Evolutionary conservation across 148 eudicot genomes (phyloP).

Genomic region (Dianthus caryophyllus): DNA sequence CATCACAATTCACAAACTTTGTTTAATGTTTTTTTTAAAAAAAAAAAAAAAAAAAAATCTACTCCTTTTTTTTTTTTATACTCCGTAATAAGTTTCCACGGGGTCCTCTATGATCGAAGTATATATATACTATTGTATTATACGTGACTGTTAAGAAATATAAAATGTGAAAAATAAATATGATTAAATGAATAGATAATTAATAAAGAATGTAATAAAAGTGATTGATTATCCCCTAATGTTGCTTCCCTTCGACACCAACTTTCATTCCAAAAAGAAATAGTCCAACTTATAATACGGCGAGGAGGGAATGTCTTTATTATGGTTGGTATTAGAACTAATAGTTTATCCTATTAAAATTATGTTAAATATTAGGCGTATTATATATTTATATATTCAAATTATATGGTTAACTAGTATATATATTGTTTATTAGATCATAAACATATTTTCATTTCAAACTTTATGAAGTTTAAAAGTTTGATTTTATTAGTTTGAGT

Average conservation of each 20-base stretch:
- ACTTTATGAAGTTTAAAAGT: no score
- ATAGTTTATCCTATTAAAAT: no score
- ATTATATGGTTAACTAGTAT: slow-evolving; percentile 9
- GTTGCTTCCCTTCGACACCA: slow-evolving; percentile 30
- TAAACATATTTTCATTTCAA: neutral
- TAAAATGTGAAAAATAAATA: no score
- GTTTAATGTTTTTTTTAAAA: no score
- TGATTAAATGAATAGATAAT: neutral
- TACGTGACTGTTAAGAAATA: no score
- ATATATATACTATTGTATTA: no score
- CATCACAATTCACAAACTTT: slow-evolving; percentile 19
- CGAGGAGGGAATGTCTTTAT: slow-evolving; percentile 29
- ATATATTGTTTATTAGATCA: slow-evolving; percentile 12
- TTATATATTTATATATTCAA: no score
- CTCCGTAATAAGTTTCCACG: neutral
- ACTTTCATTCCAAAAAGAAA: slow-evolving; percentile 20
- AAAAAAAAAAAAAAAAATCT: no score
- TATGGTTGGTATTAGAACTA: slow-evolving; percentile 28
- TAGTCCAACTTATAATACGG: slow-evolving; percentile 1
- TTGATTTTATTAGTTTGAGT: no score
- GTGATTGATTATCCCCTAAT: slow-evolving; percentile 14
- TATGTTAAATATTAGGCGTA: slow-evolving; percentile 7
- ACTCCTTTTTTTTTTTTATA: neutral
- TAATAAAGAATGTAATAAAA: neutral
- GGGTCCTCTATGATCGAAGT: neutral